Evolutionary conservation across 1,284 basidiomycete species (phyloP), one percentile per base, ranked within the genome.

Genomic region (Lentinula novae-zelandiae): DNA sequence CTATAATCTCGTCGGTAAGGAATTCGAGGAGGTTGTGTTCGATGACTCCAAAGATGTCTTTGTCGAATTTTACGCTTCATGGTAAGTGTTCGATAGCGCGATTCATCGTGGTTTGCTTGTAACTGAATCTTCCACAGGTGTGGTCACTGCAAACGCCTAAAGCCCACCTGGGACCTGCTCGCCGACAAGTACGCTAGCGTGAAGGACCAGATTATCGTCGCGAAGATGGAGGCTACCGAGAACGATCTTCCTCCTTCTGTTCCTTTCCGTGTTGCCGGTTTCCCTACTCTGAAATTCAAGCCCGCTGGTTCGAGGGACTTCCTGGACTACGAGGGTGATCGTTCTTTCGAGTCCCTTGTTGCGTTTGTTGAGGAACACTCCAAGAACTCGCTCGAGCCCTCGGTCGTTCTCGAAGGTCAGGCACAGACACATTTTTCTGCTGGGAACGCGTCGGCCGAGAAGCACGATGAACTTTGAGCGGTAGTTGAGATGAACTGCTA

Each of bases 241-340:
- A 99, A 99, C 75, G 97, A 99, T 74, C 83, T 99, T 33, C 97
- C 97, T 53, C 82, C 89, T 33, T 85, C 85, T 15, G 86, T 91
- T 58, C 87, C 91, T 38, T 98, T 99, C 93, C 85, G 86, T 60
- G 78, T 96, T 65, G 70, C 80, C 61, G 90, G 93, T 53, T 98
- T 97, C 93, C 96, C 96, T 8, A 98, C 97, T 1, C 76, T 99
- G 73, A 98, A 98, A 75, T 97, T 99, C 85, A 95, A 95, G 78
- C 84, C 89, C 9, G 96, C 97, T 27, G 96, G 96, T 58, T 78
- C 84, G 50, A 80, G 81, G 62, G 88, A 92, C 61, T 98, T 96
- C 78, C 78, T 98, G 64, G 94, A 98, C 73, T 98, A 95, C 72
- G 89, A 92, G 66, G 95, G 95, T 64, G 96, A 97, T 73, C 88